Evolutionary conservation across 805 yeast species (phyloP), one percentile per base, ranked within the genome.

Genomic region (Aciculoconidium aculeatum): DNA sequence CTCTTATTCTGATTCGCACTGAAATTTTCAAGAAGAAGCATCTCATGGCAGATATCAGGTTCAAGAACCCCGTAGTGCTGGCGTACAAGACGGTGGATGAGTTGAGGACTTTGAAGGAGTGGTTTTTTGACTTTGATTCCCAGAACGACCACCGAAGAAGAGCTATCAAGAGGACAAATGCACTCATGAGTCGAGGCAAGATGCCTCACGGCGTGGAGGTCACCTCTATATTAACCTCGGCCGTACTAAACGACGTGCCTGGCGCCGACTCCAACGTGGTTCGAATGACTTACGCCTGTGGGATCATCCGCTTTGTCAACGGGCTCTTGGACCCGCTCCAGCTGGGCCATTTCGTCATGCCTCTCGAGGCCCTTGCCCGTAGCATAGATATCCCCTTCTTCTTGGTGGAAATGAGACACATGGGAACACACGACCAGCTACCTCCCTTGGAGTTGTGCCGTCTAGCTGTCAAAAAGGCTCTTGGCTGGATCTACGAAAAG

Each of bases 351-450:
- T 79, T 60, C 48, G 96, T 95, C 0, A 71, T 81, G 10, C 88
- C 96, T 5, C 58, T 92, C 42, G 80, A 81, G 38, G 66, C 68
- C 5, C 55, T 92, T 14, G 97, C 97, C 1, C 69, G 61, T 30
- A 68, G 70, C 24, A 55, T 84, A 13, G 70, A 73, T 1, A 60
- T 92, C 14, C 95, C 97, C 0, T 65, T 78, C 17, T 72, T 71
- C 45, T 86, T 92, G 53, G 98, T 92, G 1, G 98, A 92, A 47
- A 49, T 86, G 17, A 67, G 98, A 32, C 97, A 92, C 53, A 72
- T 75, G 44, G 88, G 94, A 4, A 90, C 98, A 0, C 98, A 92
- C 53, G 97, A 90, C 44, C 61, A 65, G 11, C 54, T 92, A 15
- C 96, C 96, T 1, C 66, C 80, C 17, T 44, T 85, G 23, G 75